Percentiles rank a stretch among this genome's conserved stretches.
Evolutionary conservation across 805 yeast species (phyloP).

Genomic region (Clavispora asparagi): DNA sequence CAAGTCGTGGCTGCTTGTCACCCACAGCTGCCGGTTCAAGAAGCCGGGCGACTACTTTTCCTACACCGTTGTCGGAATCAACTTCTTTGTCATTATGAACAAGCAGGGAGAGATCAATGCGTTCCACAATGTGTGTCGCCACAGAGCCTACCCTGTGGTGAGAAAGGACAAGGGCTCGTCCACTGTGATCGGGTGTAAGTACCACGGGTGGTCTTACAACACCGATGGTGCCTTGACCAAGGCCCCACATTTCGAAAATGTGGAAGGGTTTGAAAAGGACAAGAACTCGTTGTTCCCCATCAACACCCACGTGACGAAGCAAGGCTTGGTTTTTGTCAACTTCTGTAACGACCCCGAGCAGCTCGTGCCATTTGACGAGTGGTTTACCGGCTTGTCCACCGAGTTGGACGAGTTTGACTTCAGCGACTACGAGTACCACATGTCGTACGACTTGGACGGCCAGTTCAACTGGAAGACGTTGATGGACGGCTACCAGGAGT

Average conservation of each 20-base stretch:
- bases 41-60: constrained; percentile 56
- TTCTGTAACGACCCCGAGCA: constrained; percentile 41
- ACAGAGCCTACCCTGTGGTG: constrained; percentile 59
- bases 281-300: constrained; percentile 53
- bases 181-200: constrained; percentile 52
- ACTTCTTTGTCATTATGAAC: constrained; percentile 51
- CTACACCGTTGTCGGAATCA: constrained; percentile 47
- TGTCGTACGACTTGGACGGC: constrained; percentile 61
- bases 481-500: constrained; percentile 66
- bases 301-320: constrained; percentile 48
- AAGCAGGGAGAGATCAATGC: constrained; percentile 50
- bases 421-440: constrained; percentile 56
- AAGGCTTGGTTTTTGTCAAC: constrained; percentile 54
- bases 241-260: constrained; percentile 58
- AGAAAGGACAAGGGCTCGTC: constrained; percentile 58
- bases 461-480: constrained; percentile 62
- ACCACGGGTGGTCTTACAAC: constrained; percentile 64
- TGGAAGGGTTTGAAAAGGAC: constrained; percentile 52
- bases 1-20: constrained; percentile 52
- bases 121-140: constrained; percentile 62
- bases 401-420: constrained; percentile 58
- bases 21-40: constrained; percentile 47
- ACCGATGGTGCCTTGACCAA: constrained; percentile 55
- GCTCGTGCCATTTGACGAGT: constrained; percentile 45
- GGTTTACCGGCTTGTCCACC: constrained; percentile 45